Conservation (phyloP, 1,139 yeast species). For the Candida sp. region DNA sequence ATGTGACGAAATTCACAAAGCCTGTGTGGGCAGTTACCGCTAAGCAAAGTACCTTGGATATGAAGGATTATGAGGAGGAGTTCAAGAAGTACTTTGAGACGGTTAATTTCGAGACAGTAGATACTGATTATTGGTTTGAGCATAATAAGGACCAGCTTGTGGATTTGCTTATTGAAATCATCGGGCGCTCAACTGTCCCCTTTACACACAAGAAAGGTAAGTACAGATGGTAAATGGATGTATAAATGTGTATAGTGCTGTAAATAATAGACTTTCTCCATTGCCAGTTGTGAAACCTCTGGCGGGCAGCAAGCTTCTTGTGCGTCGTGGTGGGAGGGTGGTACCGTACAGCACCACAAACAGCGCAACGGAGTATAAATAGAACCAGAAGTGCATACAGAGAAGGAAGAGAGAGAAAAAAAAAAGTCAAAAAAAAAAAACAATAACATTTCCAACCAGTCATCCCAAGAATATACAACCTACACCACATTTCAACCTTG, state of each 20-base stretch:
- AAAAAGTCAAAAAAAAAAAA: not conserved
- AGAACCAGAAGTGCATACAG: not conserved
- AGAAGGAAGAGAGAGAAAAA: not conserved
- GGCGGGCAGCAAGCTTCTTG: too few relatives aligned
- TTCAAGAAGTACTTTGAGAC: conserved; percentile 43
- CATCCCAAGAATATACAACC: too few relatives aligned
- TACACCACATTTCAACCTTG: too few relatives aligned
- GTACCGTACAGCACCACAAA: too few relatives aligned
- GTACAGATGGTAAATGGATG: too few relatives aligned
- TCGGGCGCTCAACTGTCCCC: conserved; percentile 8
- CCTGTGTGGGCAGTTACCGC: conserved; percentile 50
- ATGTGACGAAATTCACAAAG: conserved; percentile 25
- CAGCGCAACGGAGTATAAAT: too few relatives aligned
- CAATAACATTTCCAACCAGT: too few relatives aligned
- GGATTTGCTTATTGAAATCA: conserved; percentile 22
- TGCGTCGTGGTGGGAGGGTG: not conserved
- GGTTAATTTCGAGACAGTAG: conserved; percentile 29
- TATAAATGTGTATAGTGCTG: too few relatives aligned
- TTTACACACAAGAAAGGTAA: too few relatives aligned
- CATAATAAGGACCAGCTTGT: conserved; percentile 45
- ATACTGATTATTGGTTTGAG: conserved; percentile 52
- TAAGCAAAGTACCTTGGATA: conserved; percentile 43
- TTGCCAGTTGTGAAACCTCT: too few relatives aligned
- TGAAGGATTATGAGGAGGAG: conserved; percentile 24
- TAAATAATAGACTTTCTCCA: too few relatives aligned